These are phyloP conservation scores for Laetiporus sulphureus DNA, from an alignment of 1,284 basidiomycete genomes.

Conservation along the genomic window DNA sequence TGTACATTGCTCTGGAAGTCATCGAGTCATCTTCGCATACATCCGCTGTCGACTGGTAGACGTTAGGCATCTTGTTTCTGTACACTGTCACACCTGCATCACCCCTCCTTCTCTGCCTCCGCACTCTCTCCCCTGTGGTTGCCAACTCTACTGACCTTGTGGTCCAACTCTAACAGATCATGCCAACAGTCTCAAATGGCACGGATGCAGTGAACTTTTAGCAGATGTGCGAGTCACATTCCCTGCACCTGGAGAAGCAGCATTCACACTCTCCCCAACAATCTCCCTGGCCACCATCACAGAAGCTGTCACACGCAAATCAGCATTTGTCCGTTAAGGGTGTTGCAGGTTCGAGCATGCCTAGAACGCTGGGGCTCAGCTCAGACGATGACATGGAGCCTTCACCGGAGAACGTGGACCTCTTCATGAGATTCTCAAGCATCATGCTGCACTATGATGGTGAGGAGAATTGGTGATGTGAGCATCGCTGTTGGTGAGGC, in stretches of 20 bases:
- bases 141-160: neutral
- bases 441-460: constrained; percentile 85
- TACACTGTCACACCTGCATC: no score
- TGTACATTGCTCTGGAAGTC: constrained; percentile 97
- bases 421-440: constrained; percentile 82
- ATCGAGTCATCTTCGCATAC: constrained; percentile 98
- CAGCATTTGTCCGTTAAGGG: constrained; percentile 31
- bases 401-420: constrained; percentile 35
- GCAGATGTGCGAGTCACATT: constrained; percentile 83
- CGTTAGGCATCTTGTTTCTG: constrained; percentile 93
- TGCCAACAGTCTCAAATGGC: constrained; percentile 79
- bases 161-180: constrained; percentile 48
- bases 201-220: constrained; percentile 89
- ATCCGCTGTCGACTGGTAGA: constrained; percentile 99
- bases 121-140: neutral
- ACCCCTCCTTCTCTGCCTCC: neutral
- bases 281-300: constrained; percentile 19
- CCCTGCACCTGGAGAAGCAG: constrained; percentile 77
- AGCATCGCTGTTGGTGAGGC: neutral
- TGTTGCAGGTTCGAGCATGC: constrained; percentile 28
- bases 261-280: constrained; percentile 14
- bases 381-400: constrained; percentile 46
- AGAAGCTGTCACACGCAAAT: neutral
- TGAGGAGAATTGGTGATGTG: constrained; percentile 6
- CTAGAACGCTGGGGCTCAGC: constrained; percentile 38